A percentile compares a stretch with the other conserved stretches of the same genome.
Evolutionary conservation across 257 asterid species (phyloP).

Genomic region (Nicotiana attenuata): DNA sequence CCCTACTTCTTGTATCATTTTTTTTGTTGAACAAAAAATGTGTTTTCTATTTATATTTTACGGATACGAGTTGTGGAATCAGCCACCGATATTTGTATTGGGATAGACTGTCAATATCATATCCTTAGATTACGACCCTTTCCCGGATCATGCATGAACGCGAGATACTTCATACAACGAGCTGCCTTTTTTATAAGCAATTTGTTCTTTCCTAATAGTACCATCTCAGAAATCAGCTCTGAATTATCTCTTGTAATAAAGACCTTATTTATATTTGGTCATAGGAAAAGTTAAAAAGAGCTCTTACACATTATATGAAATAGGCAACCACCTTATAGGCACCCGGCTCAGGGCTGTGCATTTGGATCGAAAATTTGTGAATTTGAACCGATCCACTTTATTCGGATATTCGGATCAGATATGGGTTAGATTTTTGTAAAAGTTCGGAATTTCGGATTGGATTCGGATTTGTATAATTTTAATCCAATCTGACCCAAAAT

Average conservation of each 20-base stretch:
- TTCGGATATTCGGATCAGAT: too few species aligned
- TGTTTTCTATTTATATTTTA: too few species aligned
- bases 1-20: background rate
- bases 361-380: too few species aligned
- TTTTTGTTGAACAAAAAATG: background rate
- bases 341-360: too few species aligned
- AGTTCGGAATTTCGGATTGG: too few species aligned
- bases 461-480: too few species aligned
- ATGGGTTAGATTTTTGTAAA: too few species aligned
- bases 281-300: background rate
- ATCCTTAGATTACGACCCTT: fast-evolving
- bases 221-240: background rate
- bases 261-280: background rate
- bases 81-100: fast-evolving
- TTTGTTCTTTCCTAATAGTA: background rate
- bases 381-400: too few species aligned
- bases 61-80: too few species aligned
- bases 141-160: fast-evolving
- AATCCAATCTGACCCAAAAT: too few species aligned
- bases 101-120: fast-evolving
- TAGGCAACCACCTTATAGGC: background rate
- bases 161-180: too few species aligned
- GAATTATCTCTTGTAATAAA: background rate
- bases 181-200: too few species aligned
- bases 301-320: background rate